Evolutionary conservation across 306 rosid species (phyloP).

Genomic region (Citrullus mucosospermus): DNA sequence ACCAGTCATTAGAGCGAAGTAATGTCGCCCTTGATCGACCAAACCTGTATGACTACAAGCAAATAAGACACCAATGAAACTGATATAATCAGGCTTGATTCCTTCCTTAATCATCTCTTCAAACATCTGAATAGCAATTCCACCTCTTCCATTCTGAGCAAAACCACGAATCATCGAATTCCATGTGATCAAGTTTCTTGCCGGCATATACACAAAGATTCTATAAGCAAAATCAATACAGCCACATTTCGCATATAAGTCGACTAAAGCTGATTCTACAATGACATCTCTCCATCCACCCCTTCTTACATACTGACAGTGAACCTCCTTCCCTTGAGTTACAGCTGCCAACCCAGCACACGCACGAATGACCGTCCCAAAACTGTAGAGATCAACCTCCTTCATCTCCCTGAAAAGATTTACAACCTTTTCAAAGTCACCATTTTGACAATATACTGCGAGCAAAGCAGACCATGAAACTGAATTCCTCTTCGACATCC

Average conservation of each 20-base stretch:
- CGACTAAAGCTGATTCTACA: constrained; percentile 79
- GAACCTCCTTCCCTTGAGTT: constrained; percentile 77
- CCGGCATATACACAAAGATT: constrained; percentile 40
- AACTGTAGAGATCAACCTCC: constrained; percentile 40
- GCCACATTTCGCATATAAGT: constrained; percentile 83
- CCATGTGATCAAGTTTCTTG: constrained; percentile 78
- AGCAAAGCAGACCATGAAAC: constrained; percentile 79
- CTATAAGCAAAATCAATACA: constrained; percentile 39
- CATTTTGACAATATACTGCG: constrained; percentile 63
- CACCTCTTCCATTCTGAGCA: constrained; percentile 76
- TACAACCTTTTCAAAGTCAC: constrained; percentile 45
- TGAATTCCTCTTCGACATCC: constrained; percentile 47
- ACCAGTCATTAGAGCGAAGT: constrained; percentile 38
- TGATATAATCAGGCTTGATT: constrained; percentile 58
- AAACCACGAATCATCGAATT: constrained; percentile 75
- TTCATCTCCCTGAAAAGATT: constrained; percentile 49
- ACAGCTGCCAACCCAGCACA: constrained; percentile 67
- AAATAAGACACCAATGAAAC: constrained; percentile 59
- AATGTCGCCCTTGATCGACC: constrained; percentile 58
- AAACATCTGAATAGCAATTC: constrained; percentile 41
- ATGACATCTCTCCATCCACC: constrained; percentile 72
- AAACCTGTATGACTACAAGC: constrained; percentile 90
- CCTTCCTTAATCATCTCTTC: constrained; percentile 51
- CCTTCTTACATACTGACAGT: constrained; percentile 67
- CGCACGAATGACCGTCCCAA: constrained; percentile 66